Evolutionary conservation across 2,329 filamentous ascomycete species (phyloP).

Genomic region (Aspergillus hortae): DNA sequence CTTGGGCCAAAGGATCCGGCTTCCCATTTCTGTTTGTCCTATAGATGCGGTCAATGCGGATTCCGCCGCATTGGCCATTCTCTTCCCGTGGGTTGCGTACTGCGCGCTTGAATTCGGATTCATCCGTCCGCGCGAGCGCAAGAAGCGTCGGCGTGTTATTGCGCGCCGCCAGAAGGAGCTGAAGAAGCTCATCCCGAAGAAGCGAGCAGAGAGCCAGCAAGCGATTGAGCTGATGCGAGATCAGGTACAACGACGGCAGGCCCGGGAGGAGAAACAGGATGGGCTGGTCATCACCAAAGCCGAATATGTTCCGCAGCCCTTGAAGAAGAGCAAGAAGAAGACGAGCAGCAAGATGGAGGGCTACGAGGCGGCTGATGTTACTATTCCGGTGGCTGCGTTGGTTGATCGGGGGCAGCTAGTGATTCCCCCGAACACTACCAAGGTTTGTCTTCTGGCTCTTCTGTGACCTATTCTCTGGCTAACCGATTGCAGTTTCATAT

Average conservation of each 20-base stretch:
- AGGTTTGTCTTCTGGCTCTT: slow-evolving; percentile 23
- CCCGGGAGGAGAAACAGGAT: slow-evolving; percentile 28
- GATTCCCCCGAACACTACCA: slow-evolving; percentile 32
- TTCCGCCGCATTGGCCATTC: slow-evolving; percentile 31
- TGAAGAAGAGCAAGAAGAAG: slow-evolving; percentile 21
- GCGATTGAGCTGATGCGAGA: slow-evolving; percentile 41
- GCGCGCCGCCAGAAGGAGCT: slow-evolving; percentile 36
- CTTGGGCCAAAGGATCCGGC: slow-evolving; percentile 37
- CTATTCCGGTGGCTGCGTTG: slow-evolving; percentile 42
- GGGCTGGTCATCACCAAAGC: slow-evolving; percentile 40
- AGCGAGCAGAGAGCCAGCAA: slow-evolving; percentile 35
- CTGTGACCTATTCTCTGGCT: slow-evolving; percentile 10
- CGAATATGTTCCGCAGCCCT: slow-evolving; percentile 38
- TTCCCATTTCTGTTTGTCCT: slow-evolving; percentile 39
- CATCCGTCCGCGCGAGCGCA: slow-evolving; percentile 36
- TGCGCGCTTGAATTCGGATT: slow-evolving; percentile 40
- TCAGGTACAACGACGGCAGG: slow-evolving; percentile 37
- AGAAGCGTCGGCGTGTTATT: slow-evolving; percentile 31
- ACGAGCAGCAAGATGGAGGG: slow-evolving; percentile 14
- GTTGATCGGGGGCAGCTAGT: slow-evolving; percentile 41
- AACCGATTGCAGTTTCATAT: slow-evolving; percentile 35
- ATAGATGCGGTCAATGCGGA: slow-evolving; percentile 30
- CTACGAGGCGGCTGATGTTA: slow-evolving; percentile 36
- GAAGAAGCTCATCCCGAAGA: slow-evolving; percentile 32
- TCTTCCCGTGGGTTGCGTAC: slow-evolving; percentile 39